phyloP scores from a whole-genome alignment of 1,284 basidiomycete genomes.

The Microbotryum violaceum region DNA sequence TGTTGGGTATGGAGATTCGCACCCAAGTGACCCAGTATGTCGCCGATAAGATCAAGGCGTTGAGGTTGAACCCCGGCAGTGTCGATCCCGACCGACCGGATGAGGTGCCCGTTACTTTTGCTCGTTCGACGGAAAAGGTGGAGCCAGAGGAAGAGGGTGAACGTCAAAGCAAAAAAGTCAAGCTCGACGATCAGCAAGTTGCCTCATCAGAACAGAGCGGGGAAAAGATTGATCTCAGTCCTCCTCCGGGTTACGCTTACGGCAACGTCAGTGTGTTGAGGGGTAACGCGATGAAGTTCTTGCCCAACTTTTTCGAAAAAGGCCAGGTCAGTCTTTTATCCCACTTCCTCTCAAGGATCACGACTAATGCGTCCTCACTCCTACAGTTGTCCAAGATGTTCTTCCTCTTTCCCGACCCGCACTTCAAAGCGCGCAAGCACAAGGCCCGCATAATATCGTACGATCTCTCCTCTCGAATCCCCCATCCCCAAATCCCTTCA shows the following conservation, averaged over 20 bases:
- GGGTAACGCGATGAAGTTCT: constrained; percentile 97
- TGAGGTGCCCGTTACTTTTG: constrained; percentile 17
- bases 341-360: background rate
- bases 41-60: constrained; percentile 80
- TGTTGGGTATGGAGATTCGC: constrained; percentile 97
- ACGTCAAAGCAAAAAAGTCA: constrained; percentile 8
- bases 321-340: constrained; percentile 52
- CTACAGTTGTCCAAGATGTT: constrained; percentile 72
- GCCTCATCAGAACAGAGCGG: constrained; percentile 6
- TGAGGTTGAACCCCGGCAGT: constrained; percentile 52
- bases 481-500: constrained; percentile 14
- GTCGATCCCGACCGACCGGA: constrained; percentile 30
- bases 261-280: constrained; percentile 75
- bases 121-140: constrained; percentile 4
- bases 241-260: constrained; percentile 52
- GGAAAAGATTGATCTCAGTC: constrained; percentile 26
- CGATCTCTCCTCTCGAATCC: background rate
- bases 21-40: constrained; percentile 96
- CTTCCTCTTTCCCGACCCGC: constrained; percentile 98
- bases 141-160: constrained; percentile 14
- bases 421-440: constrained; percentile 97
- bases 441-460: constrained; percentile 57
- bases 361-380: too few relatives aligned
- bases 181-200: constrained; percentile 7
- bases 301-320: constrained; percentile 92